These are phyloP conservation scores for Nannochloropsis granulata DNA, from an alignment of 108 stramenopile genomes.

Conservation along the genomic window DNA sequence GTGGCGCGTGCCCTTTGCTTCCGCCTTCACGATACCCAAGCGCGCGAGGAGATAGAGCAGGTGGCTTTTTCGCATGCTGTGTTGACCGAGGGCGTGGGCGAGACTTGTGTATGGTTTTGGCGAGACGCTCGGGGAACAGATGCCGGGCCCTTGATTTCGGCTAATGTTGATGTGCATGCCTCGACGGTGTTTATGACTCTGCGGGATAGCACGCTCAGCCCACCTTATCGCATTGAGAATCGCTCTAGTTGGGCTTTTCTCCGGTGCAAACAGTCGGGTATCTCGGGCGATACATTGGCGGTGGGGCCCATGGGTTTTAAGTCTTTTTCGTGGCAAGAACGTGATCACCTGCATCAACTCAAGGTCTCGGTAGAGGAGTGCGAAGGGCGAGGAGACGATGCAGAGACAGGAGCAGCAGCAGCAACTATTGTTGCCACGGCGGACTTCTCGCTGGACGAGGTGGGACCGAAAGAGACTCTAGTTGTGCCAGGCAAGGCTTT, in stretches of 20 bases:
- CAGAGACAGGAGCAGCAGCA: not conserved
- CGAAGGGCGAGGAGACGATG: not conserved
- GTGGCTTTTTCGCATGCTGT: not conserved
- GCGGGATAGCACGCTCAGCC: not conserved
- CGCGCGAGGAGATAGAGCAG: not conserved
- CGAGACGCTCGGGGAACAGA: not conserved
- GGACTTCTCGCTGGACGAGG: not conserved
- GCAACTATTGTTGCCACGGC: not conserved
- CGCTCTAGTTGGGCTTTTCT: not conserved
- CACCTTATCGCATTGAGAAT: slow-evolving; percentile 1
- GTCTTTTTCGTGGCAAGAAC: not conserved
- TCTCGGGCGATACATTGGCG: not conserved
- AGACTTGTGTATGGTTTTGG: not conserved
- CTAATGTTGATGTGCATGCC: not conserved
- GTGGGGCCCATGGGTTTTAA: not conserved
- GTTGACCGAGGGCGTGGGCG: not conserved
- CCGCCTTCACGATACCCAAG: not conserved
- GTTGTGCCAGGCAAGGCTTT: not conserved
- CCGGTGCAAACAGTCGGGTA: not conserved
- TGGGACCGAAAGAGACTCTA: not conserved
- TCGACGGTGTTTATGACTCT: not conserved
- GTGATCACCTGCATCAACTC: not conserved
- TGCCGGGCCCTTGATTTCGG: not conserved
- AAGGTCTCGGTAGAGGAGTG: not conserved
- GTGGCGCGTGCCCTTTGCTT: not conserved